Conservation (phyloP, 2,329 filamentous ascomycete species). For the Pleomassaria siparia region DNA sequence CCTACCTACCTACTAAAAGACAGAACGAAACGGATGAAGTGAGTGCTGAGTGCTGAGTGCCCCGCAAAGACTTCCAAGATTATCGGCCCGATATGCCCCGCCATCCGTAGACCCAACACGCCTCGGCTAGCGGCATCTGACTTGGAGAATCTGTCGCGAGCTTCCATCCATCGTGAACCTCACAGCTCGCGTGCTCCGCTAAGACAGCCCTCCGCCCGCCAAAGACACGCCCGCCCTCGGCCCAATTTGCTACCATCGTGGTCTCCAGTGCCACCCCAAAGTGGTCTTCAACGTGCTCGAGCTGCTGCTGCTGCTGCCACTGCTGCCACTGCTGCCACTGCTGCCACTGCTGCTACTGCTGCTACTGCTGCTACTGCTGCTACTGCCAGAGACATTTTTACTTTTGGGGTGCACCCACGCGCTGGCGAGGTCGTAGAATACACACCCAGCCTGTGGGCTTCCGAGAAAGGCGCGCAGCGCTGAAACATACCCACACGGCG, state of each 20-base stretch:
- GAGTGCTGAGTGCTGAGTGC: no score
- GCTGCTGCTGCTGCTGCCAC: no score
- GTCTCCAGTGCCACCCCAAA: slow-evolving; percentile 26
- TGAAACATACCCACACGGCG: slow-evolving; percentile 31
- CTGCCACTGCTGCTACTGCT: no score
- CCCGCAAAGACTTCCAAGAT: neutral
- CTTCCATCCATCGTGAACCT: slow-evolving; percentile 1
- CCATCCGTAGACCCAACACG: no score
- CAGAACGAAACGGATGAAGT: no score
- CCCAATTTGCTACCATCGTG: slow-evolving; percentile 8
- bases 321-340: no score
- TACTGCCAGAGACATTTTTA: slow-evolving; percentile 18
- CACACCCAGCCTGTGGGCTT: slow-evolving; percentile 20
- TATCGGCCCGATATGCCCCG: neutral
- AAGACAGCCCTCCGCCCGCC: slow-evolving; percentile 21
- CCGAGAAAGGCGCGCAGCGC: slow-evolving; percentile 29
- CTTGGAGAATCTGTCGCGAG: neutral
- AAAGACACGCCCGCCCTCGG: slow-evolving; percentile 15
- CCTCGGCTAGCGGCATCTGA: neutral
- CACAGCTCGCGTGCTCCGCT: slow-evolving; percentile 23
- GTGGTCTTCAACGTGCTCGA: slow-evolving; percentile 32
- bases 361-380: no score
- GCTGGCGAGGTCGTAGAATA: slow-evolving; percentile 26
- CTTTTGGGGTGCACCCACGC: slow-evolving; percentile 22
- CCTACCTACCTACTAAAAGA: no score